Base-by-base conservation (phyloP, 2,329 filamentous ascomycete genomes). In the Pseudopyrenochaeta lycopersici region DNA sequence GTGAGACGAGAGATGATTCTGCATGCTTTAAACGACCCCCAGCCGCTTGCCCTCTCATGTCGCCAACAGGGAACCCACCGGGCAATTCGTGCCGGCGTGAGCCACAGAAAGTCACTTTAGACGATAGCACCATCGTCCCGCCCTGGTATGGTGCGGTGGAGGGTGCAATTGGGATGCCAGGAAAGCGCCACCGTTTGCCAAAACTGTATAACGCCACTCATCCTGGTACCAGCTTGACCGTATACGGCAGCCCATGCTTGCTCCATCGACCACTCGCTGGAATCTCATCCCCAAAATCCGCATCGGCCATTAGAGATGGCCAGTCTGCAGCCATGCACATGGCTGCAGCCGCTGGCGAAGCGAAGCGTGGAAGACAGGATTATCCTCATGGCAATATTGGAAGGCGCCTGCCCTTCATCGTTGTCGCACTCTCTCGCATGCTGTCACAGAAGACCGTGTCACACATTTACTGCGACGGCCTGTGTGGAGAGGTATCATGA, bases 1-100 rank as follows among this genome's bases (percentile, higher is more conserved):
- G 49, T 70, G 68, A 72, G 70, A 73, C 64, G 59, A 59, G 62
- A 63, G 56, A 63, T 64, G 58, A 56, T 56, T 47, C 58, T 60
- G 50, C 52, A 42, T 47, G 27, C 62, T 69, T 67, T 64, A 64
- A 62, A 52, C 49, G 20, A 63, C 49, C 52, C n/a, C 64, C 58
- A 46, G 56, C 49, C 50, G 46, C 39, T 35, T 39, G 46, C 64
- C 66, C 60, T 65, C 61, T 63, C 67, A 65, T 68, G 49, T 67
- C 64, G 63, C 58, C 62, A 66, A 39, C 56, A 23, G 20, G 42
- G 32, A 41, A 42, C 38, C 51, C 51, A 30, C 46, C 51, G 57
- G 32, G 27, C 56, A 43, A 9, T 48, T 56, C 33, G 53, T 51
- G 44, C 49, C 47, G 48, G 56, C 40, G 49, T 52, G 54, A 54